Conservation (phyloP, 2,329 filamentous ascomycete species). For the Aspergillus fumigatiaffinis region DNA sequence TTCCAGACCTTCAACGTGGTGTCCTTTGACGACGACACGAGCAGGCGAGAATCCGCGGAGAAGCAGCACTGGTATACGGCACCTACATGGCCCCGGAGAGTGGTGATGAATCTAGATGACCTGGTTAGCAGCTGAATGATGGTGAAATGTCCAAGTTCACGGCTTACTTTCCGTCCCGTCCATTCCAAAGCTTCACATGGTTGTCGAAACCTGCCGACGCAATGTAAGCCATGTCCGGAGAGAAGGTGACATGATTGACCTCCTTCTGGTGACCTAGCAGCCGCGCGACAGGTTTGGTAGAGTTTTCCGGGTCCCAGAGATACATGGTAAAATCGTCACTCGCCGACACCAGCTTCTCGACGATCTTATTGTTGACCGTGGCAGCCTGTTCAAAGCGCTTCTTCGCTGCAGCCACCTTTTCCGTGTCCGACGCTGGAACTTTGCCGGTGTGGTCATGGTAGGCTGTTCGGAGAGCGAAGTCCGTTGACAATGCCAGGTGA, state of each 20-base stretch:
- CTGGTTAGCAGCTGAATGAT: slow-evolving; percentile 5
- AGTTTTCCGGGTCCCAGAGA: slow-evolving; percentile 78
- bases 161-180: slow-evolving; percentile 58
- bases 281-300: slow-evolving; percentile 79
- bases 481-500: slow-evolving; percentile 87
- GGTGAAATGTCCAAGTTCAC: slow-evolving; percentile 3
- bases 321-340: slow-evolving; percentile 97
- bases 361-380: slow-evolving; percentile 67
- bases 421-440: slow-evolving; percentile 65
- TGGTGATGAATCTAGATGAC: slow-evolving; percentile 68
- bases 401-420: slow-evolving; percentile 69
- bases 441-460: slow-evolving; percentile 80
- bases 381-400: slow-evolving; percentile 83
- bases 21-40: slow-evolving; percentile 86
- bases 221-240: slow-evolving; percentile 80
- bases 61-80: slow-evolving; percentile 92
- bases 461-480: slow-evolving; percentile 79
- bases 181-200: slow-evolving; percentile 88
- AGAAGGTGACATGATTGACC: slow-evolving; percentile 93
- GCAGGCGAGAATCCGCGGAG: slow-evolving; percentile 82
- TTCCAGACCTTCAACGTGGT: slow-evolving; percentile 96
- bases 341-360: slow-evolving; percentile 82
- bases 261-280: slow-evolving; percentile 95
- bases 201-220: slow-evolving; percentile 92
- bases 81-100: slow-evolving; percentile 81